Evolutionary conservation across 2,329 filamentous ascomycete species (phyloP), one percentile per base, ranked within the genome.

Genomic region (Periconia digitata): DNA sequence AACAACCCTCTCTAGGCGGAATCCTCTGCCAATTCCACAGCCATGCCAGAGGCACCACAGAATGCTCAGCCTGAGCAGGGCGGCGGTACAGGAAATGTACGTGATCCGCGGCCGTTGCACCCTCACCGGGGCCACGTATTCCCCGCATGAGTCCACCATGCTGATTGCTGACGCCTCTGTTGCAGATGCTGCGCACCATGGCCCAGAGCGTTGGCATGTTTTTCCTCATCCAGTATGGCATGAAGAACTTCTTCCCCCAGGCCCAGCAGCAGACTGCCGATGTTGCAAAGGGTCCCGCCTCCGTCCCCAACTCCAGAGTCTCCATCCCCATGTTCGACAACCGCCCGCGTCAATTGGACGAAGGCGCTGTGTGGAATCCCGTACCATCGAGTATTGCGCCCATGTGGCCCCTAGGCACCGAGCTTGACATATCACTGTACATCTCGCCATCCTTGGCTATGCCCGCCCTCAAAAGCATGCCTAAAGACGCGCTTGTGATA

Each of bases 361-460:
- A 62, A 3, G 63, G 85, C 85, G 18, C 73, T 78, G 43, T 86
- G 85, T 68, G 43, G 35, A 87, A 80, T 60, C 70, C 73, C 1
- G 73, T 90, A 16, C 90, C 91, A 1, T 80, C 85, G 56, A 81
- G 79, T 47, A 79, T 96, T 52, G 88, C 88, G 32, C 92, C 94
- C 18, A 90, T 97, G 64, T 99, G 94, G 94, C 85, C 89, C 2
- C 76, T 81, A 40, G 84, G 94, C 67, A 89, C 84, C 62, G 76
- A 83, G 50, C 73, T 99, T 58, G 94, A 99, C 71, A 84, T 99
- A 60, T 79, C 83, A 57, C 82, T 99, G 66, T 94, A 92, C 60
- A 82, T 97, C 46, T 92, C 91, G 40, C 82, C 89, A 12, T 87
- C 86, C 8, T 79, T 87, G 56, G 80, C 82, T 27, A 82, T 90